Conservation (phyloP, 2,329 filamentous ascomycete genomes). For the Metarhizium rileyi region DNA sequence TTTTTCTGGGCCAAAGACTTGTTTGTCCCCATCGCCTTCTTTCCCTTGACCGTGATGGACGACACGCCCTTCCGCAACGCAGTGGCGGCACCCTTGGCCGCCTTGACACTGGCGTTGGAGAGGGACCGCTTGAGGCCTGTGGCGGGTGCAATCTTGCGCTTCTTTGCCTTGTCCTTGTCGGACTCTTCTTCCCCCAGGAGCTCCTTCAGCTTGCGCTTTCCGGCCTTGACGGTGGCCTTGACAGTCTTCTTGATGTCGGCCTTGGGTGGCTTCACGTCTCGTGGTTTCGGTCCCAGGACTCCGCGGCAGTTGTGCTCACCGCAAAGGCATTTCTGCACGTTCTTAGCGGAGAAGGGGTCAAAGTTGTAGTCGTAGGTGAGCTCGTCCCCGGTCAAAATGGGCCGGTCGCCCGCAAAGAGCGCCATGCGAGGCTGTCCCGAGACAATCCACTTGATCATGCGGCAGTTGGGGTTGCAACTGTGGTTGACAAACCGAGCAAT, state of each 20-base stretch:
- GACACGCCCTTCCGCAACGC: constrained; percentile 27
- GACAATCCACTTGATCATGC: constrained; percentile 98
- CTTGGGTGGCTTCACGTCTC: constrained; percentile 43
- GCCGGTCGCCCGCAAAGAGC: constrained; percentile 80
- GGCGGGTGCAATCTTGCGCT: constrained; percentile 27
- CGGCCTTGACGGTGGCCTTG: constrained; percentile 33
- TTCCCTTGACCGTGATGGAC: constrained; percentile 19
- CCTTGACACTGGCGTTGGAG: constrained; percentile 25
- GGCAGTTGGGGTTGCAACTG: constrained; percentile 90
- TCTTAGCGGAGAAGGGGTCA: constrained; percentile 59
- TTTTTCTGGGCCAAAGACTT: constrained; percentile 14
- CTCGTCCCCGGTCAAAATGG: constrained; percentile 91
- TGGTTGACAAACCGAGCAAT: constrained; percentile 98
- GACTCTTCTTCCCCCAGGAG: constrained; percentile 32
- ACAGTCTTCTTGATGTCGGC: constrained; percentile 29
- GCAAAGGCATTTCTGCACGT: constrained; percentile 57
- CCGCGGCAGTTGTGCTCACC: constrained; percentile 55
- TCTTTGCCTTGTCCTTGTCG: constrained; percentile 37
- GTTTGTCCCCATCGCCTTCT: constrained; percentile 14
- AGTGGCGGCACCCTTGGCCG: constrained; percentile 26
- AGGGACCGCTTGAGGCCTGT: constrained; percentile 25
- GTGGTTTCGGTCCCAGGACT: constrained; percentile 51
- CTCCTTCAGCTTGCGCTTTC: constrained; percentile 49
- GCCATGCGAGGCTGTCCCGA: constrained; percentile 91
- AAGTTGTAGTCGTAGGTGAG: constrained; percentile 87